Base-by-base conservation (phyloP, 1,139 yeast species). In the Yarrowia galli region DNA sequence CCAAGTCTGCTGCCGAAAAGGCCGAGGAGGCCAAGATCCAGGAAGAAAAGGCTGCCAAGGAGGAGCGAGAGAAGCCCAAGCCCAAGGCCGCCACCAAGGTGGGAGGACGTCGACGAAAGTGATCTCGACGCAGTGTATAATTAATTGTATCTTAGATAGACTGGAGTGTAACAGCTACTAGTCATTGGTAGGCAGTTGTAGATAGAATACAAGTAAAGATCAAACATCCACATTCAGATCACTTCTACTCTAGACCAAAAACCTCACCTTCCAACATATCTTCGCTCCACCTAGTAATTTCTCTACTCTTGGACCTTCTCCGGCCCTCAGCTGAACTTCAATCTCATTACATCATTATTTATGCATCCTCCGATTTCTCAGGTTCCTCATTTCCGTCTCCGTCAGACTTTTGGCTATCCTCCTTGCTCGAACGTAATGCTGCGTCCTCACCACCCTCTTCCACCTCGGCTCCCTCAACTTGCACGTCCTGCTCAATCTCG, bases 401-500 rank as follows among this genome's bases (percentile, higher is more conserved):
- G 48, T 43, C 53, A 16, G 53, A 53, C 60, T 53, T 53, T 53
- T 53, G 22, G 32, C 32, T 45, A 15, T 43, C 65, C 16, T 42
- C 49, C 64, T 23, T 22, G 32, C 16, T 40, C 13, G 56, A 51
- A 35, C 58, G 58, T 36, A 53, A 56, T 25, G 49, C 46, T 13
- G 38, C 49, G 18, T 32, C 32, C 32, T 51, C 36, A 2, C 15
- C 36, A 2, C 15, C 40, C 20, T n/a, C 46, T 1, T 7, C 56
- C 0, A 36, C 28, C 49, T 32, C 45, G 2, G 35, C 4, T 28
- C 32, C 28, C 40, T 63, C 67, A 49, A 74, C 80, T 45, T 76
- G 81, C 28, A 75, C 80, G 60, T 79, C 82, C 23, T 83, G 86
- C 66, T 83, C 88, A 70, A 82, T 88, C 60, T 85, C 87, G 7